These are phyloP conservation scores for Xylariaceae sp. DNA, from an alignment of 2,329 filamentous ascomycete genomes.

Conservation along the genomic window DNA sequence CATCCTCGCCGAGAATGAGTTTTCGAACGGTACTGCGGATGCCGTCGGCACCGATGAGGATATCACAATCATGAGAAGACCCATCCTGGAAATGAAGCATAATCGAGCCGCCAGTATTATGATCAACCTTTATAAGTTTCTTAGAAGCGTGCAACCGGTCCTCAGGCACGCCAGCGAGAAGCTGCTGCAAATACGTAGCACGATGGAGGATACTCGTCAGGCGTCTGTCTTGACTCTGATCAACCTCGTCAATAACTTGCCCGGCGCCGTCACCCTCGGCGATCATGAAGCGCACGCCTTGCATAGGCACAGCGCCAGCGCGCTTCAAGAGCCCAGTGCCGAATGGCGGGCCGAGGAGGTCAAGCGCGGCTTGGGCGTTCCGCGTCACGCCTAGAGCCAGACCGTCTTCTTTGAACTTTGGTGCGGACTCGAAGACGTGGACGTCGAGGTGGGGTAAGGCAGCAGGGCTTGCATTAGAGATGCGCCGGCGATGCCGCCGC, in stretches of 20 bases:
- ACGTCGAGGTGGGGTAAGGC: constrained; percentile 8
- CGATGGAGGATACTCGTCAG: constrained; percentile 17
- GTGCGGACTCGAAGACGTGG: constrained; percentile 10
- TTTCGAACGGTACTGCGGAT: constrained; percentile 36
- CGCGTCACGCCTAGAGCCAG: constrained; percentile 17
- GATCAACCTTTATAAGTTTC: constrained; percentile 14
- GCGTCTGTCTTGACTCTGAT: constrained; percentile 6
- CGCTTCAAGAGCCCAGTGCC: constrained; percentile 11
- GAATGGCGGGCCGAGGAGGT: constrained; percentile 15
- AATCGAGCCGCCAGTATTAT: not conserved
- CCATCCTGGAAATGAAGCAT: constrained; percentile 18
- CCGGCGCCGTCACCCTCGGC: constrained; percentile 14
- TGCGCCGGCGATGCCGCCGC: constrained; percentile 7
- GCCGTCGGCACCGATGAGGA: constrained; percentile 38
- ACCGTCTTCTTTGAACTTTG: constrained; percentile 7
- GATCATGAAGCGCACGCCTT: constrained; percentile 17
- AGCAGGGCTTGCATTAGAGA: constrained; percentile 8
- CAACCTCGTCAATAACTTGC: constrained; percentile 7
- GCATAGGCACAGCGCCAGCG: constrained; percentile 21
- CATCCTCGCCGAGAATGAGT: constrained; percentile 29
- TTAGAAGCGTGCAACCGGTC: constrained; percentile 21
- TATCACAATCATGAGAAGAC: constrained; percentile 26
- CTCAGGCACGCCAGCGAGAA: constrained; percentile 12
- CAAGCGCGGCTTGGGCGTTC: constrained; percentile 18
- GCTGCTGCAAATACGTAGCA: constrained; percentile 16